phyloP scores from a whole-genome alignment of 768 basidiomycete genomes.

The Plicaturopsis crispa region DNA sequence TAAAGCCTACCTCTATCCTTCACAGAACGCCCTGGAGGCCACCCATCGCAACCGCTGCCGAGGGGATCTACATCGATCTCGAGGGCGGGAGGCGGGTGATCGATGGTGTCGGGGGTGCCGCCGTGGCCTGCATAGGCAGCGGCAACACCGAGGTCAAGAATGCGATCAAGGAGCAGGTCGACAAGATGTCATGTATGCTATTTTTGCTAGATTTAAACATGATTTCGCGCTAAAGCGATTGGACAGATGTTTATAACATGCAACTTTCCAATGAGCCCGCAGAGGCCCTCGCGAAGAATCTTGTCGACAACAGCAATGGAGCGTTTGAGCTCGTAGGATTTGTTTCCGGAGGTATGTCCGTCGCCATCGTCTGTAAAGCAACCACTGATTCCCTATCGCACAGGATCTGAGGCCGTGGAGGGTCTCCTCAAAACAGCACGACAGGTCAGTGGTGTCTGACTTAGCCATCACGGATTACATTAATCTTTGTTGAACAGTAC shows the following conservation, averaged over 20 bases:
- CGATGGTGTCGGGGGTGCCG: slow-evolving; percentile 82
- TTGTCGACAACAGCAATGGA: slow-evolving; percentile 50
- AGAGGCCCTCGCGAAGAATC: slow-evolving; percentile 63
- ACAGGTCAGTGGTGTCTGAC: slow-evolving; percentile 39
- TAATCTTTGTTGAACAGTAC: slow-evolving; percentile 36
- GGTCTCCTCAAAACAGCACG: slow-evolving; percentile 74
- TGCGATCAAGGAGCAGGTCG: slow-evolving; percentile 75
- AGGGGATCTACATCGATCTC: slow-evolving; percentile 67
- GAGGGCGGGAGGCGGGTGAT: slow-evolving; percentile 63
- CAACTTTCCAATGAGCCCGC: slow-evolving; percentile 78
- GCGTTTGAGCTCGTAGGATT: slow-evolving; percentile 70
- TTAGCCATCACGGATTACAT: slow-evolving; percentile 1
- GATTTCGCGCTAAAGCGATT: not conserved
- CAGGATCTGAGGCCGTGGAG: slow-evolving; percentile 89
- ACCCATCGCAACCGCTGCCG: slow-evolving; percentile 55
- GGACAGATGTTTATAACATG: slow-evolving; percentile 87
- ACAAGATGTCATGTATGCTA: slow-evolving; percentile 65
- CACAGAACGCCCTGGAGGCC: slow-evolving; percentile 71
- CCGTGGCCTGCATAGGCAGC: slow-evolving; percentile 74
- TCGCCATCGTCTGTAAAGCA: not conserved
- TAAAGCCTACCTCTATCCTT: slow-evolving; percentile 38
- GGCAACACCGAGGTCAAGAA: slow-evolving; percentile 63
- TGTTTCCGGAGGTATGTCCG: slow-evolving; percentile 58
- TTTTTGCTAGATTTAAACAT: not conserved
- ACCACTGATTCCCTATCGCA: not conserved